Percentiles rank a stretch among this genome's conserved stretches.
phyloP scores from a whole-genome alignment of 1,284 basidiomycete species.

The Microstroma glucosiphilum region DNA sequence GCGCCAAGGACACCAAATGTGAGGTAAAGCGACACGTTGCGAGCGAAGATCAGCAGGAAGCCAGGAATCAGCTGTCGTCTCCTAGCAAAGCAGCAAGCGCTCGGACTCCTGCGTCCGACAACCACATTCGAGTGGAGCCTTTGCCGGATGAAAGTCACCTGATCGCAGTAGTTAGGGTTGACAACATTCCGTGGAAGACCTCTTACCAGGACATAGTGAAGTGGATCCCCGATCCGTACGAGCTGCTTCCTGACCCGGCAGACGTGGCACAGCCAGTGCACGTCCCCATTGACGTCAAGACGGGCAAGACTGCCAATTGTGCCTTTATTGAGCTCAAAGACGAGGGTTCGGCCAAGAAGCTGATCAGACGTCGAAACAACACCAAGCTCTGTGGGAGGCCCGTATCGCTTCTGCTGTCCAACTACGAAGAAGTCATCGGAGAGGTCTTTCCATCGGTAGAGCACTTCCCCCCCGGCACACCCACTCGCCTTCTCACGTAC shows the following conservation, averaged over 20 bases:
- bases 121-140: too few species aligned
- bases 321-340: slow-evolving; percentile 17
- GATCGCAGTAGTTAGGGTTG: slow-evolving; percentile 11
- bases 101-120: too few species aligned
- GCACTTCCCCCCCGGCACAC: slow-evolving; percentile 2
- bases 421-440: slow-evolving; percentile 6
- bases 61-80: too few species aligned
- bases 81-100: too few species aligned
- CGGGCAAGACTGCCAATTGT: slow-evolving; percentile 16
- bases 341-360: slow-evolving; percentile 10
- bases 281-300: slow-evolving; percentile 14
- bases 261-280: slow-evolving; percentile 11
- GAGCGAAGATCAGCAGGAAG: too few species aligned
- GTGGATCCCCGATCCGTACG: slow-evolving; percentile 14
- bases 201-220: slow-evolving; percentile 10
- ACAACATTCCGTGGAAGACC: slow-evolving; percentile 18
- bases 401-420: slow-evolving; percentile 12
- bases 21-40: too few species aligned
- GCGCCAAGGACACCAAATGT: too few species aligned
- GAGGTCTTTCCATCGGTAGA: slow-evolving; percentile 8
- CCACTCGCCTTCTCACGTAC: not conserved
- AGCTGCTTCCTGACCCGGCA: slow-evolving; percentile 7
- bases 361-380: slow-evolving; percentile 18
- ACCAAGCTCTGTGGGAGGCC: slow-evolving; percentile 13
- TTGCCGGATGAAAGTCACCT: not conserved